These are phyloP conservation scores for Orbilia javanica DNA, from an alignment of 2,329 filamentous ascomycete species.

Conservation along the genomic window DNA sequence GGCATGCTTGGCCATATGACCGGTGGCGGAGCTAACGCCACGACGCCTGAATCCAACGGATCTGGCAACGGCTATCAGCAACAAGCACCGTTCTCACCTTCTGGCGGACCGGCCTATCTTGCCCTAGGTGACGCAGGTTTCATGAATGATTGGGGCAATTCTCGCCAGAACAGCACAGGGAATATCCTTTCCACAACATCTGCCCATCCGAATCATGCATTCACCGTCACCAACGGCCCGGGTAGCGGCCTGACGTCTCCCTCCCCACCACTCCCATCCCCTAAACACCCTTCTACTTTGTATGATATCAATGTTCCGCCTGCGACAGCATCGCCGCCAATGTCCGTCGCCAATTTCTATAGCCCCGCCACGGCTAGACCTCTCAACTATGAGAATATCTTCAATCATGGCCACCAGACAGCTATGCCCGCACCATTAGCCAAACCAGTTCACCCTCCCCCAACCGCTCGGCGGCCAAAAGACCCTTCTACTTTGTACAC, in stretches of 20 bases:
- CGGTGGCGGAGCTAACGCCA: conserved; percentile 84
- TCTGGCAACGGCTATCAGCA: conserved; percentile 61
- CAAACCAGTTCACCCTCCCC: conserved; percentile 62
- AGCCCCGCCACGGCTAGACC: conserved; percentile 49
- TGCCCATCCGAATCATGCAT: conserved; percentile 48
- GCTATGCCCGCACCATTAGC: conserved; percentile 68
- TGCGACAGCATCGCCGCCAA: conserved; percentile 61
- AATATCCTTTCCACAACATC: conserved; percentile 41
- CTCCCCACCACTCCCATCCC: conserved; percentile 49
- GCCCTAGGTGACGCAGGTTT: conserved; percentile 51
- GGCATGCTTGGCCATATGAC: conserved; percentile 97
- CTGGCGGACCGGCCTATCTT: conserved; percentile 50
- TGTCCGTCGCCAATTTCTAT: conserved; percentile 60
- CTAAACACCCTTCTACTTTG: conserved; percentile 47
- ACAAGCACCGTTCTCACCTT: conserved; percentile 52
- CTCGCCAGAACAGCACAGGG: conserved; percentile 52
- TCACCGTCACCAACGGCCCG: conserved; percentile 55
- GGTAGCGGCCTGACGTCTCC: conserved; percentile 56
- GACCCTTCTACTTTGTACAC: conserved; percentile 91
- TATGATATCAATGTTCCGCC: conserved; percentile 54
- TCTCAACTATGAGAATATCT: conserved; percentile 58
- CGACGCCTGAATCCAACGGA: conserved; percentile 73
- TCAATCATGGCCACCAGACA: conserved; percentile 64
- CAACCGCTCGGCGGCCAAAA: conserved; percentile 69
- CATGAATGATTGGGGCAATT: conserved; percentile 51